Conservation (phyloP, 1,139 yeast species). For the Kodamaea alishanica region DNA sequence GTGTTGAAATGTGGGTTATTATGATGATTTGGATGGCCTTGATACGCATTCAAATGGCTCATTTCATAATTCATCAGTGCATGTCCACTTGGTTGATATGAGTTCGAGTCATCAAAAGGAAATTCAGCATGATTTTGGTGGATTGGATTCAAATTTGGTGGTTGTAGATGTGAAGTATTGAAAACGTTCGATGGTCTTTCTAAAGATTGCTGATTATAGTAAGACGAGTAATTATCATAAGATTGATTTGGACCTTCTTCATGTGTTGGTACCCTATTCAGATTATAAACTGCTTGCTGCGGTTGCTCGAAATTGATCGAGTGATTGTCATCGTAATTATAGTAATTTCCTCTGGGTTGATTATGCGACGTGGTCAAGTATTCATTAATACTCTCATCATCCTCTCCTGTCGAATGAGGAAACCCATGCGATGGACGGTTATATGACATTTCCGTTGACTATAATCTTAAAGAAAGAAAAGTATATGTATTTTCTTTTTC, state of each 20-base stretch:
- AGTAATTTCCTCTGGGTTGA: conserved; percentile 19
- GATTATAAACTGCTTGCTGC: conserved; percentile 23
- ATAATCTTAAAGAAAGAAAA: too few relatives aligned
- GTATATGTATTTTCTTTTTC: too few relatives aligned
- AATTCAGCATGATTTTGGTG: conserved; percentile 12
- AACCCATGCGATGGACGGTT: too few relatives aligned
- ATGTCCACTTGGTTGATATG: conserved; percentile 10
- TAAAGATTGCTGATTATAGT: conserved; percentile 16
- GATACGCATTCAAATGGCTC: conserved; percentile 11
- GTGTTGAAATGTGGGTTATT: conserved; percentile 24
- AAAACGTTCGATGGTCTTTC: conserved; percentile 22
- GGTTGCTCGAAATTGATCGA: conserved; percentile 37
- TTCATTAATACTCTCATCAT: conserved; percentile 11
- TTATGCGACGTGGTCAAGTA: conserved; percentile 14
- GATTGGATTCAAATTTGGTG: conserved; percentile 18
- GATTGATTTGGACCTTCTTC: conserved; percentile 6
- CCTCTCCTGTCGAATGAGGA: too few relatives aligned
- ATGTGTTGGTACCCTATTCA: conserved; percentile 8
- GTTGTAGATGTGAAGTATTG: conserved; percentile 21
- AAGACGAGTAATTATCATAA: conserved; percentile 22
- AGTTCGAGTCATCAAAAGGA: conserved; percentile 9
- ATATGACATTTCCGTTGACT: too few relatives aligned
- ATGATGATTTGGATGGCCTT: conserved; percentile 1
- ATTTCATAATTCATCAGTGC: conserved; percentile 13
- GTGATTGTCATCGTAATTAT: conserved; percentile 17